Conservation (phyloP, 1,284 basidiomycete genomes). For the Pterulicium gracile region DNA sequence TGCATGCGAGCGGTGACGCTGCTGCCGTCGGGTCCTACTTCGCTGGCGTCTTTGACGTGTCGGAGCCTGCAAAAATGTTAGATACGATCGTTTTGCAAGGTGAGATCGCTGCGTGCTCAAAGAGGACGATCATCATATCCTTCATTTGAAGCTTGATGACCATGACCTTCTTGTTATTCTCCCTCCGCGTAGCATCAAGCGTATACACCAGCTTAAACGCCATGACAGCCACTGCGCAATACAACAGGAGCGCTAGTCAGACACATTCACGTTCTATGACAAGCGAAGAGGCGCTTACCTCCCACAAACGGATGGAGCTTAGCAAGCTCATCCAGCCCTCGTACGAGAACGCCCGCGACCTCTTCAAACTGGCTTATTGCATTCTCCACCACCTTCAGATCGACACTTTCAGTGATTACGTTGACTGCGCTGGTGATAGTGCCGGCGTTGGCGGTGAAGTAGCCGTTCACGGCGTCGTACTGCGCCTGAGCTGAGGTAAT, state of each 20-base stretch:
- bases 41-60: constrained; percentile 15
- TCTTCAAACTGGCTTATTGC: neutral
- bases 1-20: constrained; percentile 12
- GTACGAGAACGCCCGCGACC: neutral
- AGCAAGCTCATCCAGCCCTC: constrained; percentile 1
- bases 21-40: constrained; percentile 17
- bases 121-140: constrained; percentile 30
- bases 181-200: constrained; percentile 26
- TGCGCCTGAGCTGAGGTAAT: neutral
- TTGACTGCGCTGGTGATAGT: neutral
- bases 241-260: neutral
- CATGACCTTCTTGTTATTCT: constrained; percentile 32
- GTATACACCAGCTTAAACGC: constrained; percentile 32
- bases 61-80: constrained; percentile 16
- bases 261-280: too few relatives aligned
- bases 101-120: constrained; percentile 10
- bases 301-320: constrained; percentile 2
- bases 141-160: constrained; percentile 32
- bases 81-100: neutral
- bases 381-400: neutral
- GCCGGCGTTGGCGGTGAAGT: neutral
- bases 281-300: neutral
- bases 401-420: neutral
- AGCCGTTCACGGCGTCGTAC: neutral
- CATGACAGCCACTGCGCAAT: constrained; percentile 25